phyloP scores from a whole-genome alignment of 768 basidiomycete genomes.

The Filobasidium wieringae region DNA sequence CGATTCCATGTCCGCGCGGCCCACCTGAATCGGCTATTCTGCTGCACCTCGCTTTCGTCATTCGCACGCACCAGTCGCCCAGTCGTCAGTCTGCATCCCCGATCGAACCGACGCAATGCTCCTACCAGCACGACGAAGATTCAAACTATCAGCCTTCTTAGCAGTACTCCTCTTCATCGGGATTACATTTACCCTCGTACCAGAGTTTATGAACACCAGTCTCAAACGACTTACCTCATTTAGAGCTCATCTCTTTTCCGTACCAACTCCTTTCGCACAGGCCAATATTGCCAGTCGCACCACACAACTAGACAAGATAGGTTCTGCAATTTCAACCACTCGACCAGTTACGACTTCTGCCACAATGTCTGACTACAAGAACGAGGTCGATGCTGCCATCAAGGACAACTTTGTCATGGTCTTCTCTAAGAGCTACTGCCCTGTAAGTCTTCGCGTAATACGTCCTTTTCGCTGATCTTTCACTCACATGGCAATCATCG shows the following conservation, averaged over 20 bases:
- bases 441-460: conserved; percentile 22
- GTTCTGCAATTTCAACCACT: not conserved
- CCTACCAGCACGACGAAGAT: not conserved
- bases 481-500: not conserved
- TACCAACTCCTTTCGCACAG: not conserved
- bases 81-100: no score
- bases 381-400: conserved; percentile 26
- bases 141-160: not conserved
- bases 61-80: not conserved
- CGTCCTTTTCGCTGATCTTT: not conserved
- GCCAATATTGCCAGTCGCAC: not conserved
- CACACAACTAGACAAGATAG: not conserved
- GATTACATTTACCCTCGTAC: not conserved
- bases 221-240: not conserved
- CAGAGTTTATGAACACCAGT: not conserved
- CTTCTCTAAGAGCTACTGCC: conserved; percentile 35
- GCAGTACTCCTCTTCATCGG: not conserved
- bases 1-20: no score
- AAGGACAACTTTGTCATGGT: conserved; percentile 32
- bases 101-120: not conserved
- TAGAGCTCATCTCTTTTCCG: not conserved
- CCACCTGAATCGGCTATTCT: no score
- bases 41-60: not conserved
- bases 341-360: conserved; percentile 4
- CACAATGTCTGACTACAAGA: conserved; percentile 20